Percentiles rank a stretch among this genome's conserved stretches.
Evolutionary conservation across 805 yeast genomes (phyloP).

Genomic region (Candida qinlingensis): DNA sequence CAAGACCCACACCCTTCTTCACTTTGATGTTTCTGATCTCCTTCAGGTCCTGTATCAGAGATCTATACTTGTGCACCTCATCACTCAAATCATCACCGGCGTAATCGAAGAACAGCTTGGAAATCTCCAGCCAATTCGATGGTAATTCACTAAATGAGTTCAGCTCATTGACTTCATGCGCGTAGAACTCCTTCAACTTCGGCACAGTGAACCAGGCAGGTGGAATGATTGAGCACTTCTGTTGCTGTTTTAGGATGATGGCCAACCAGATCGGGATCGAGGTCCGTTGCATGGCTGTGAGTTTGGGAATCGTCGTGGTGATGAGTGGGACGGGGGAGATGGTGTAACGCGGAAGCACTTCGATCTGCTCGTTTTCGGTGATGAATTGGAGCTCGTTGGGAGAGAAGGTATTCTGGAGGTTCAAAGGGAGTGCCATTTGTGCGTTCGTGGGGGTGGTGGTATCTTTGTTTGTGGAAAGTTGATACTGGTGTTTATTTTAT

Average conservation of each 20-base stretch:
- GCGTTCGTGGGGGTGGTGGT: not conserved
- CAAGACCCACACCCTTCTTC: slow-evolving; percentile 66
- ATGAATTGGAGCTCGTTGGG: slow-evolving; percentile 79
- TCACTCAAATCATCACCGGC: slow-evolving; percentile 80
- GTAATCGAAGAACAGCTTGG: slow-evolving; percentile 56
- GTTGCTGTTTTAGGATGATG: slow-evolving; percentile 72
- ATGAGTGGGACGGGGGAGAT: slow-evolving; percentile 61
- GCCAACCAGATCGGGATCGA: slow-evolving; percentile 88
- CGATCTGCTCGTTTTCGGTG: slow-evolving; percentile 73
- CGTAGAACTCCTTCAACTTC: slow-evolving; percentile 51
- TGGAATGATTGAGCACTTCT: slow-evolving; percentile 76
- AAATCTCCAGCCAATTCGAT: slow-evolving; percentile 82
- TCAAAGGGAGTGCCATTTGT: slow-evolving; percentile 7
- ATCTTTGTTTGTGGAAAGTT: no score
- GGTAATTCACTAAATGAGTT: slow-evolving; percentile 69
- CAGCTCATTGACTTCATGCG: slow-evolving; percentile 56
- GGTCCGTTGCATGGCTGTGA: slow-evolving; percentile 63
- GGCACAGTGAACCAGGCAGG: slow-evolving; percentile 76
- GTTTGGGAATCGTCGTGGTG: slow-evolving; percentile 53
- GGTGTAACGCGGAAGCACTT: slow-evolving; percentile 74
- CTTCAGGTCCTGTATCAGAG: slow-evolving; percentile 73
- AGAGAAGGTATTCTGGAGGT: slow-evolving; percentile 49
- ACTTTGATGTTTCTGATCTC: slow-evolving; percentile 81
- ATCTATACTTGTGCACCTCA: slow-evolving; percentile 64
- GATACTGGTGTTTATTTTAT: not conserved